phyloP scores from a whole-genome alignment of 2,329 filamentous ascomycete species.

The Arthroderma uncinatum region DNA sequence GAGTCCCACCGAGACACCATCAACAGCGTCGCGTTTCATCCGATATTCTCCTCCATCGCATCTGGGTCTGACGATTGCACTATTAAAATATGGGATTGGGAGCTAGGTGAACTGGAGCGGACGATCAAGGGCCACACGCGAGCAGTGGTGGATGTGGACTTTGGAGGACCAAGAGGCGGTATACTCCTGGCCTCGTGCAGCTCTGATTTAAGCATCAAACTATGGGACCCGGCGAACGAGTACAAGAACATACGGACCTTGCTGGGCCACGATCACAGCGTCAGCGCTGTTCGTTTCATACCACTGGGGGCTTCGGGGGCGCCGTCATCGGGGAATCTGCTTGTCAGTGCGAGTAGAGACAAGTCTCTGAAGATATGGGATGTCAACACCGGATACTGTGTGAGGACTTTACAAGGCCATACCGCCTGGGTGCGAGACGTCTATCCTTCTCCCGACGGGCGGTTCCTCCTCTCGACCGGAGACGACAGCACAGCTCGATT shows the following conservation, averaged over 20 bases:
- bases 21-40: constrained; percentile 84
- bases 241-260: constrained; percentile 93
- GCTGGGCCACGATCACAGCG: constrained; percentile 83
- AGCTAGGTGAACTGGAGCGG: constrained; percentile 76
- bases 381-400: constrained; percentile 80
- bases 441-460: constrained; percentile 67
- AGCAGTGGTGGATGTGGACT: constrained; percentile 78
- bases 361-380: constrained; percentile 84
- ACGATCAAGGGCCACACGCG: constrained; percentile 90
- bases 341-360: constrained; percentile 78
- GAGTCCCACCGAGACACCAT: constrained; percentile 72
- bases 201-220: constrained; percentile 82
- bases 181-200: constrained; percentile 74
- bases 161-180: constrained; percentile 69
- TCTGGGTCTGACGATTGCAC: constrained; percentile 85
- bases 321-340: constrained; percentile 67
- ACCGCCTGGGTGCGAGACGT: constrained; percentile 87
- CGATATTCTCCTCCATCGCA: constrained; percentile 78
- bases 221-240: constrained; percentile 85
- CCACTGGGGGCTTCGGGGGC: constrained; percentile 69
- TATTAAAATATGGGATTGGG: constrained; percentile 98
- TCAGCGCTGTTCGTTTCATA: constrained; percentile 79
- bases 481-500: constrained; percentile 71
- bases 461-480: constrained; percentile 70
- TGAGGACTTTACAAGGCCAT: constrained; percentile 81